phyloP scores from a whole-genome alignment of 106 monocot species.

The Apostasia shenzhenica region DNA sequence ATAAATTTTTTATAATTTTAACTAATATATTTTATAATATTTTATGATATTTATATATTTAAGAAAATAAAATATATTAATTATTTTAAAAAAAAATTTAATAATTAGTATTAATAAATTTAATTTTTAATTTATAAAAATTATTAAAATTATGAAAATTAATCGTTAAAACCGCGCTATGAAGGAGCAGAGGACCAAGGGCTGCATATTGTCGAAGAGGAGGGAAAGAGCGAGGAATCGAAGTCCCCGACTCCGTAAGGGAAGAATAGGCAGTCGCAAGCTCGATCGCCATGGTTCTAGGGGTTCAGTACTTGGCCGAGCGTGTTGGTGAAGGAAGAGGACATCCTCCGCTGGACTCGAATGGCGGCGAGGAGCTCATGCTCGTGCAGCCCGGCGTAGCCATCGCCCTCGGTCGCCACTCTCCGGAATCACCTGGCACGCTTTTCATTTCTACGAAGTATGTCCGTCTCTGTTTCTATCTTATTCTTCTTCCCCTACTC shows the following conservation, averaged over 20 bases:
- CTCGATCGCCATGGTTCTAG: constrained; percentile 32
- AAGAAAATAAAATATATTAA: no score
- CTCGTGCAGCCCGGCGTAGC: constrained; percentile 46
- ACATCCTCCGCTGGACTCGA: constrained; percentile 39
- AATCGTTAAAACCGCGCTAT: no score
- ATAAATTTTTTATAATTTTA: no score
- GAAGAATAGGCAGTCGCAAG: not conserved
- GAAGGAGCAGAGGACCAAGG: no score
- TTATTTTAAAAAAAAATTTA: no score
- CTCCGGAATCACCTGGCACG: constrained; percentile 48
- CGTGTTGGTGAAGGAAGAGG: constrained; percentile 33
- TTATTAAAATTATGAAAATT: no score
- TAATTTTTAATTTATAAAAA: no score
- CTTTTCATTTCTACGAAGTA: constrained; percentile 72
- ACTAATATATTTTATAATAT: no score
- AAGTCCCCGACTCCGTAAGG: not conserved
- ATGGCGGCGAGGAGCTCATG: constrained; percentile 63
- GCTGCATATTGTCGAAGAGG: no score
- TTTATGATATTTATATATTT: no score
- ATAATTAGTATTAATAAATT: no score
- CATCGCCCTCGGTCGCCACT: constrained; percentile 37
- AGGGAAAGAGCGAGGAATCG: not conserved
- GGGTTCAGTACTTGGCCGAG: constrained; percentile 38
- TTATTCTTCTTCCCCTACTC: not conserved
- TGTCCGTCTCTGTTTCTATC: not conserved